A percentile compares a stretch with the other conserved stretches of the same genome.
Conservation (phyloP, 176 grass and related monocot species). For the Themeda triandra region DNA sequence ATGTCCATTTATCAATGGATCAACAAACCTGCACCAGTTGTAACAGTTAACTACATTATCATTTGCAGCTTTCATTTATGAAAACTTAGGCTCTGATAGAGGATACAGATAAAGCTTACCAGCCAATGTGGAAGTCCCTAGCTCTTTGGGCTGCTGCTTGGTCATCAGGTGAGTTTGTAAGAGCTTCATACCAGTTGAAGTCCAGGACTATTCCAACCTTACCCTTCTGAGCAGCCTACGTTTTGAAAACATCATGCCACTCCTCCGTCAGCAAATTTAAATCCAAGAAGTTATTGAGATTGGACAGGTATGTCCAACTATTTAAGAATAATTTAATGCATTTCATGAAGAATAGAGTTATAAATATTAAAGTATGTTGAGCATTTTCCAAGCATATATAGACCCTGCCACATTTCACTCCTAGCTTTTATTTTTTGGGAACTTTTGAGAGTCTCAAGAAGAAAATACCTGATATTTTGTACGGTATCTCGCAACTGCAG, state of each 20-base stretch:
- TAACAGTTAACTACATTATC: neutral
- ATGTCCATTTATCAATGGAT: constrained; percentile 72
- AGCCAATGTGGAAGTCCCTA: constrained; percentile 91
- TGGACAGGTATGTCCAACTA: neutral
- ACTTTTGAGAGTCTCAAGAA: neutral
- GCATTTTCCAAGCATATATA: constrained; percentile 4
- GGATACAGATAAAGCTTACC: constrained; percentile 40
- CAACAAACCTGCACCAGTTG: constrained; percentile 57
- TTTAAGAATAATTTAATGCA: neutral
- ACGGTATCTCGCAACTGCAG: constrained; percentile 61
- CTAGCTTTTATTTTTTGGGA: neutral
- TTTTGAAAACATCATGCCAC: neutral
- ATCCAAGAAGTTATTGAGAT: neutral
- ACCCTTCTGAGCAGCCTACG: constrained; percentile 52
- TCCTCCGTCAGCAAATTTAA: neutral
- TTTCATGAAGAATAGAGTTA: constrained; percentile 1
- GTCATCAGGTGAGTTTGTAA: constrained; percentile 62
- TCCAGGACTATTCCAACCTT: constrained; percentile 71
- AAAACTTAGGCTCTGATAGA: neutral
- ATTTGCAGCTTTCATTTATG: neutral
- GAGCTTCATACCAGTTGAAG: constrained; percentile 70
- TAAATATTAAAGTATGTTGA: neutral
- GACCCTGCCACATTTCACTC: neutral
- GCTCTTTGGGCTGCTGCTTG: constrained; percentile 80
- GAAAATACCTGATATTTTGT: constrained; percentile 68